A percentile compares a stretch with the other conserved stretches of the same genome.
These are phyloP conservation scores for Lachnellula hyalina DNA, from an alignment of 2,329 filamentous ascomycete genomes.

Conservation along the genomic window DNA sequence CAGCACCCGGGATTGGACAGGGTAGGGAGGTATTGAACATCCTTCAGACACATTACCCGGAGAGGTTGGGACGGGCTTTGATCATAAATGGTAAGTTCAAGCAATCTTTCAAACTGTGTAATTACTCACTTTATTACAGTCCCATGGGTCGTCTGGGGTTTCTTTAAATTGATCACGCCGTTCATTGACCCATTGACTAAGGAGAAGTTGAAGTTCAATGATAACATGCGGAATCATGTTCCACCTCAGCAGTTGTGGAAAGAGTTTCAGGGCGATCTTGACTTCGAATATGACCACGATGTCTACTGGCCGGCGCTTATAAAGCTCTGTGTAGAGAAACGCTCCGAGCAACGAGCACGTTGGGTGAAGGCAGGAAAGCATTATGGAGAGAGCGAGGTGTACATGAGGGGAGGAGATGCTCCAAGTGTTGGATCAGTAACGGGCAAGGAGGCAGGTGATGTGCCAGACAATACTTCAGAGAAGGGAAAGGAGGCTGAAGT, in stretches of 20 bases:
- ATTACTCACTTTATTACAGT: slow-evolving; percentile 45
- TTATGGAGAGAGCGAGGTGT: slow-evolving; percentile 82
- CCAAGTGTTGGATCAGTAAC: slow-evolving; percentile 19
- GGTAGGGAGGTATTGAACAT: slow-evolving; percentile 84
- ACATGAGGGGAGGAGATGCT: slow-evolving; percentile 61
- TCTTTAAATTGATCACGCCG: slow-evolving; percentile 93
- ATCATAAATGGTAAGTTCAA: slow-evolving; percentile 71
- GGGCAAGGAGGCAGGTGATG: not conserved
- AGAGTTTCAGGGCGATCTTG: slow-evolving; percentile 66
- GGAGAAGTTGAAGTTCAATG: slow-evolving; percentile 97
- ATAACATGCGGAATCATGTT: slow-evolving; percentile 78
- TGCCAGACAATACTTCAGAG: not conserved
- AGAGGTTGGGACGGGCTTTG: slow-evolving; percentile 80
- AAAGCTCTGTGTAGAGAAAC: slow-evolving; percentile 61
- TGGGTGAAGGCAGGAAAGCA: slow-evolving; percentile 78
- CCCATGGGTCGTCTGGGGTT: slow-evolving; percentile 84
- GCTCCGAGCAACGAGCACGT: slow-evolving; percentile 56
- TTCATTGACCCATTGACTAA: slow-evolving; percentile 95
- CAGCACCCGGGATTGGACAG: slow-evolving; percentile 65
- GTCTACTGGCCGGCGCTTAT: slow-evolving; percentile 85
- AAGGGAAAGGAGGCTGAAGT: not conserved
- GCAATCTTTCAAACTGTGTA: not conserved
- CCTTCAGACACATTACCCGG: slow-evolving; percentile 92
- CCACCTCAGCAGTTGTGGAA: slow-evolving; percentile 78
- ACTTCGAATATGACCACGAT: slow-evolving; percentile 87